These are phyloP conservation scores for Ceratobasidium sp. DNA, from an alignment of 1,284 basidiomycete species.

Conservation along the genomic window DNA sequence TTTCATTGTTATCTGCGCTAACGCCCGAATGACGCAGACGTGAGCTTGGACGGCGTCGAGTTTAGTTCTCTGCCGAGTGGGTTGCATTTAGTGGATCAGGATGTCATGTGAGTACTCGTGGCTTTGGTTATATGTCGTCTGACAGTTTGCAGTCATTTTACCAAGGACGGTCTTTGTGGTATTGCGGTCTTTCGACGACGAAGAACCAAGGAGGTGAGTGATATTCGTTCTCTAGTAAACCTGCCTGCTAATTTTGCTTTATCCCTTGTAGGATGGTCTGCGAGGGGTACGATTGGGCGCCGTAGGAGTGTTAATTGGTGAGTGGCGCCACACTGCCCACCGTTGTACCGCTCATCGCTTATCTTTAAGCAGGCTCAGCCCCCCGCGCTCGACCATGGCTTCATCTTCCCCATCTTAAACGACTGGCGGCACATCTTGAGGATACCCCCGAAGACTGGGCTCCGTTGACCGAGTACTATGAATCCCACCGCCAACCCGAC, in stretches of 20 bases:
- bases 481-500: slow-evolving; percentile 53
- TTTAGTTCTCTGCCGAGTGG: slow-evolving; percentile 80
- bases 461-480: slow-evolving; percentile 66
- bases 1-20: slow-evolving; percentile 12
- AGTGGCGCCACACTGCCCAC: slow-evolving; percentile 3
- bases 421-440: slow-evolving; percentile 64
- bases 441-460: slow-evolving; percentile 57
- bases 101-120: slow-evolving; percentile 67
- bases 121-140: not conserved
- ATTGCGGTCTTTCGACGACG: slow-evolving; percentile 35
- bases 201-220: slow-evolving; percentile 26
- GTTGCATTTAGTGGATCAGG: slow-evolving; percentile 75
- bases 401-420: slow-evolving; percentile 67
- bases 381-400: slow-evolving; percentile 70
- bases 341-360: not conserved
- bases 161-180: slow-evolving; percentile 35
- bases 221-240: not conserved
- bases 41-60: slow-evolving; percentile 71
- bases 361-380: slow-evolving; percentile 54
- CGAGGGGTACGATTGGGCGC: slow-evolving; percentile 79
- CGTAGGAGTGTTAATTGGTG: slow-evolving; percentile 68
- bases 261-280: slow-evolving; percentile 59
- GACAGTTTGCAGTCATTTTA: slow-evolving; percentile 17
- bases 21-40: slow-evolving; percentile 52
- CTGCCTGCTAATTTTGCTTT: not conserved